Conservation (phyloP, 1,139 yeast species). For the Saccharomyces hybrid region DNA sequence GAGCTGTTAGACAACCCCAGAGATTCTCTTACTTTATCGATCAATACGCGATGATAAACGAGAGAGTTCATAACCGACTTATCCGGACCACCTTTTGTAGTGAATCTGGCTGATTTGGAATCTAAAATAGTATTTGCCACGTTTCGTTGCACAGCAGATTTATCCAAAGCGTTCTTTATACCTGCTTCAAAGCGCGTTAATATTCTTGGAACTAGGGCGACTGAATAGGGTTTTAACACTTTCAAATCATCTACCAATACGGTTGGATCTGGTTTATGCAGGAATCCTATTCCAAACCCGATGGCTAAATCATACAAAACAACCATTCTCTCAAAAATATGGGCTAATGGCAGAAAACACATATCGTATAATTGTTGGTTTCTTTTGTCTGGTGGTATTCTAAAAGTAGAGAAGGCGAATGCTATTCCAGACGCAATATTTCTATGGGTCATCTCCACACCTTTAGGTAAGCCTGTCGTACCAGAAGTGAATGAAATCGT, state of each 20-base stretch:
- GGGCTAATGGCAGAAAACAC: conserved; percentile 61
- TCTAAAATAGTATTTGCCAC: conserved; percentile 33
- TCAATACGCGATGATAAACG: conserved; percentile 41
- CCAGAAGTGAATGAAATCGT: conserved; percentile 77
- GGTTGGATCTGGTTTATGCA: conserved; percentile 39
- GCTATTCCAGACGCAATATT: conserved; percentile 45
- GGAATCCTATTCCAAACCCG: conserved; percentile 39
- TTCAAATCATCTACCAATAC: conserved; percentile 50
- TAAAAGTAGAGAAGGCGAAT: conserved; percentile 23
- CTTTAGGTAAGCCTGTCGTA: conserved; percentile 70
- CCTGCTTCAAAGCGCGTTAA: conserved; percentile 55
- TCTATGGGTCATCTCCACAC: conserved; percentile 55
- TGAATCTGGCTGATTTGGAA: conserved; percentile 33
- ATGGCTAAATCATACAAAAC: conserved; percentile 22
- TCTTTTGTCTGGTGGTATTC: conserved; percentile 14
- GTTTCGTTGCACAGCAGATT: conserved; percentile 27
- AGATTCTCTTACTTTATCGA: conserved; percentile 45
- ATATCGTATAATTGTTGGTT: conserved; percentile 20
- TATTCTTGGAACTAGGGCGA: conserved; percentile 60
- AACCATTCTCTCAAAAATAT: conserved; percentile 50
- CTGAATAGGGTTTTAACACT: conserved; percentile 44
- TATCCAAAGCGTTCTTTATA: conserved; percentile 35
- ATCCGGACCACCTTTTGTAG: conserved; percentile 35
- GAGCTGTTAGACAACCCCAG: conserved; percentile 50
- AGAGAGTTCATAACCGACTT: conserved; percentile 27